These are phyloP conservation scores for Eutrema salsugineum DNA, from an alignment of 441 rosid species.

Conservation along the genomic window DNA sequence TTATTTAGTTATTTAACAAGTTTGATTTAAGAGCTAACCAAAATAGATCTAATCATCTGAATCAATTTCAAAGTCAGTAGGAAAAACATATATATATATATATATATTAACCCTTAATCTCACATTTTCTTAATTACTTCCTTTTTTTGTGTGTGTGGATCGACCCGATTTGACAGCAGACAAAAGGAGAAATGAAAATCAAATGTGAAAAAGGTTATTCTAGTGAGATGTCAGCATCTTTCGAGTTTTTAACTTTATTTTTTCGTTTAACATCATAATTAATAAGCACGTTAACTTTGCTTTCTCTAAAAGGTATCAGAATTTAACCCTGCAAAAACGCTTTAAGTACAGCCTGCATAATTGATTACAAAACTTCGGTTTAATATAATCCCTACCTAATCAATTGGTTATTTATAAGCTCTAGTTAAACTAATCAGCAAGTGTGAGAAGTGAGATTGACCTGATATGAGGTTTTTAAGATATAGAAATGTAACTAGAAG, in stretches of 20 bases:
- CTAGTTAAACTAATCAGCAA: not conserved
- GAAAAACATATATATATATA: not conserved
- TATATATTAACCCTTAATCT: not conserved
- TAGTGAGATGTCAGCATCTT: conserved; percentile 28
- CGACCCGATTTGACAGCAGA: conserved; percentile 22
- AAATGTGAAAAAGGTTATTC: conserved; percentile 20
- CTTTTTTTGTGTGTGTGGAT: not conserved
- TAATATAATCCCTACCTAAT: conserved; percentile 3
- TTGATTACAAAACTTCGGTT: conserved; percentile 15
- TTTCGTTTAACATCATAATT: conserved; percentile 22
- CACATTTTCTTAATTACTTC: not conserved
- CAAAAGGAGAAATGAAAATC: conserved; percentile 21
- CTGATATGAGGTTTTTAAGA: not conserved
- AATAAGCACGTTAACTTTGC: conserved; percentile 44
- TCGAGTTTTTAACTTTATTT: not conserved
- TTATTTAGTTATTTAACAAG: no score
- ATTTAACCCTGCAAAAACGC: conserved; percentile 21
- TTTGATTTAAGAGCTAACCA: not conserved
- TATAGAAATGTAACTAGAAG: not conserved
- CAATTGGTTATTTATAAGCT: conserved; percentile 2
- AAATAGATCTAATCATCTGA: not conserved
- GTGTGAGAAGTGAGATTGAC: not conserved
- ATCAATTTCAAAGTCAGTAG: no score
- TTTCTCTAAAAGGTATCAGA: conserved; percentile 34
- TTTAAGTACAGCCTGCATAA: conserved; percentile 27